These are phyloP conservation scores for Alternaria conjuncta DNA, from an alignment of 2,329 filamentous ascomycete genomes.

Conservation along the genomic window DNA sequence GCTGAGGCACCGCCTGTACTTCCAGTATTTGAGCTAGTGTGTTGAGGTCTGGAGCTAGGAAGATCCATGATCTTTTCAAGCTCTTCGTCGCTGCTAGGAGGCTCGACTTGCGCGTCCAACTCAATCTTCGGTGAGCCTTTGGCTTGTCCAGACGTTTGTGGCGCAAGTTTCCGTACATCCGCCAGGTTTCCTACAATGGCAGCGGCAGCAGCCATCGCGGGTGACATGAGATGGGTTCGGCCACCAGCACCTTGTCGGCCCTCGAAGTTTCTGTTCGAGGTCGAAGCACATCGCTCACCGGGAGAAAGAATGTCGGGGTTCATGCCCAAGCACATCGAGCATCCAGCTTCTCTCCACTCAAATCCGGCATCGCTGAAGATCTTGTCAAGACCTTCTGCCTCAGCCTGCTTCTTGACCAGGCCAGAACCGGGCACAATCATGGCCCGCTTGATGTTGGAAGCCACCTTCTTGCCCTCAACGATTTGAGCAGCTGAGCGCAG, in stretches of 20 bases:
- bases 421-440: constrained; percentile 98
- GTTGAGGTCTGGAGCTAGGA: constrained; percentile 67
- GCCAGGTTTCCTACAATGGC: constrained; percentile 89
- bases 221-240: constrained; percentile 94
- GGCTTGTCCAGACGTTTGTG: constrained; percentile 50
- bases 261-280: constrained; percentile 97
- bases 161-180: constrained; percentile 82
- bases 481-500: constrained; percentile 84
- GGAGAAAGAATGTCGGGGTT: constrained; percentile 96
- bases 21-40: constrained; percentile 62
- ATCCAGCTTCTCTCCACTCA: constrained; percentile 97
- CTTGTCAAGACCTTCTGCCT: constrained; percentile 89
- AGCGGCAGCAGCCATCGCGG: constrained; percentile 92
- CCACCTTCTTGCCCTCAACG: constrained; percentile 85
- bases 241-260: constrained; percentile 91
- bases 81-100: constrained; percentile 66
- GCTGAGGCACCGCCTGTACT: constrained; percentile 55
- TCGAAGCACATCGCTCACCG: constrained; percentile 91
- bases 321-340: constrained; percentile 99
- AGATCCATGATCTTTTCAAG: constrained; percentile 68
- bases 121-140: constrained; percentile 64
- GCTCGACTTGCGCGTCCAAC: constrained; percentile 65
- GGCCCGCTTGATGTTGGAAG: constrained; percentile 86
- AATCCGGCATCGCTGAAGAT: constrained; percentile 92
- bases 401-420: constrained; percentile 89